Conservation (phyloP, 2,329 filamentous ascomycete genomes). For the Herpotrichia juniperi region DNA sequence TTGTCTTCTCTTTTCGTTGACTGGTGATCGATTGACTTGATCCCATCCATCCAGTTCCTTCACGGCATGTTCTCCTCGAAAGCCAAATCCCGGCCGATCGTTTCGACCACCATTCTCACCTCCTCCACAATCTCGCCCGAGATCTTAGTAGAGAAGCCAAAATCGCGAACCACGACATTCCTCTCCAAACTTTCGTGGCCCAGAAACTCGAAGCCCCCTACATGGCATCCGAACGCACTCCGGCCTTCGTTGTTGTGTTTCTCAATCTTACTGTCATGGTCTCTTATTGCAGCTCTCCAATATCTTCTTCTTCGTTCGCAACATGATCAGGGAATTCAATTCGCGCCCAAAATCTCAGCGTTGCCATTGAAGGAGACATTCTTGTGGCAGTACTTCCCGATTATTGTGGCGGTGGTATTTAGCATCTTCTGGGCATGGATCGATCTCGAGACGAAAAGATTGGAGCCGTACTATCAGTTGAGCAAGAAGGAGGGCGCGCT, state of each 20-base stretch:
- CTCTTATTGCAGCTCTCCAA: slow-evolving; percentile 54
- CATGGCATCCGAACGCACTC: slow-evolving; percentile 29
- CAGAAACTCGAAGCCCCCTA: background rate
- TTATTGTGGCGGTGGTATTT: slow-evolving; percentile 60
- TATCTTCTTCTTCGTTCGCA: slow-evolving; percentile 50
- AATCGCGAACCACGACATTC: background rate
- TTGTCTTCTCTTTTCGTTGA: no score
- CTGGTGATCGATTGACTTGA: no score
- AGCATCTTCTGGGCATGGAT: slow-evolving; percentile 65
- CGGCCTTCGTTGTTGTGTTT: slow-evolving; percentile 18
- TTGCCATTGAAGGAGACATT: slow-evolving; percentile 53
- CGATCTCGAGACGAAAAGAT: slow-evolving; percentile 63
- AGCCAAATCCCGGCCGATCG: no score
- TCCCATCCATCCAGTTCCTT: no score
- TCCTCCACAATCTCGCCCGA: no score
- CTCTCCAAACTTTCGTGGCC: background rate
- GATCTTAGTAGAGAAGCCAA: background rate
- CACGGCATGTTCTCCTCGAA: no score
- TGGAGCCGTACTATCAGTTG: slow-evolving; percentile 67
- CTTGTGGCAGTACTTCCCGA: slow-evolving; percentile 58
- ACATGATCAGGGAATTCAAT: slow-evolving; percentile 50
- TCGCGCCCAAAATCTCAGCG: slow-evolving; percentile 40
- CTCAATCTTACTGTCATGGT: slow-evolving; percentile 16
- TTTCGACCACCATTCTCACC: no score
- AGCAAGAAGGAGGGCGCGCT: slow-evolving; percentile 54